A percentile compares a stretch with the other conserved stretches of the same genome.
Conservation (phyloP, 2,329 filamentous ascomycete species). For the Diaporthe amygdali region DNA sequence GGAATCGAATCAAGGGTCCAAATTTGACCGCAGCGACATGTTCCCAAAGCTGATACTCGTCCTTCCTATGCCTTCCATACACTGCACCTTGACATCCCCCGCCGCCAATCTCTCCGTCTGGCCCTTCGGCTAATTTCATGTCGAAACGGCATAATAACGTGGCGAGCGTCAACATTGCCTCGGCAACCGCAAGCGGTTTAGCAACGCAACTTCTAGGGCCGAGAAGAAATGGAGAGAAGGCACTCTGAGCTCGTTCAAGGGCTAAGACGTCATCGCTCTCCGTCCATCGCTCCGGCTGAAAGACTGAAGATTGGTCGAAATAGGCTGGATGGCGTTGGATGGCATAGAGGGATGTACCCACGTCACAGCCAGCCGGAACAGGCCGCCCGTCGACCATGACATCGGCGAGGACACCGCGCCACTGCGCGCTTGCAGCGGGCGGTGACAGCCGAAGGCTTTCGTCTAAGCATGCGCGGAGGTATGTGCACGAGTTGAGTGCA, state of each 20-base stretch:
- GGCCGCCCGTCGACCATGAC: neutral
- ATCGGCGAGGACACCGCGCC: neutral
- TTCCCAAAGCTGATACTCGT: conserved; percentile 8
- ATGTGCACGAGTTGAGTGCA: conserved; percentile 1
- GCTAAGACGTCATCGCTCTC: neutral
- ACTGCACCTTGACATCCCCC: neutral
- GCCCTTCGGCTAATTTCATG: neutral
- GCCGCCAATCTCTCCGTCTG: neutral
- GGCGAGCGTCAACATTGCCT: neutral
- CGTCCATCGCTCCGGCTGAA: neutral
- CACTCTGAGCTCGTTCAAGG: neutral
- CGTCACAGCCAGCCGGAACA: neutral
- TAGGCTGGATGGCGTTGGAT: neutral
- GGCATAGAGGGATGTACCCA: neutral
- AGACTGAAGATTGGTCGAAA: neutral
- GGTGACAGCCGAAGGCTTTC: conserved; percentile 1
- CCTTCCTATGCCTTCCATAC: neutral
- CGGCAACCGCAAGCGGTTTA: neutral
- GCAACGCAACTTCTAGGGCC: neutral
- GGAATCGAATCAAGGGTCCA: neutral
- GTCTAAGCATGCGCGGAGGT: neutral
- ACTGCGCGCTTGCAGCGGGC: neutral
- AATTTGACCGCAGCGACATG: neutral
- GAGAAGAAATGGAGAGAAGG: neutral
- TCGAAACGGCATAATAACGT: neutral